Base-by-base conservation (phyloP, 2,329 filamentous ascomycete genomes). In the Fusarium lyarnte region DNA sequence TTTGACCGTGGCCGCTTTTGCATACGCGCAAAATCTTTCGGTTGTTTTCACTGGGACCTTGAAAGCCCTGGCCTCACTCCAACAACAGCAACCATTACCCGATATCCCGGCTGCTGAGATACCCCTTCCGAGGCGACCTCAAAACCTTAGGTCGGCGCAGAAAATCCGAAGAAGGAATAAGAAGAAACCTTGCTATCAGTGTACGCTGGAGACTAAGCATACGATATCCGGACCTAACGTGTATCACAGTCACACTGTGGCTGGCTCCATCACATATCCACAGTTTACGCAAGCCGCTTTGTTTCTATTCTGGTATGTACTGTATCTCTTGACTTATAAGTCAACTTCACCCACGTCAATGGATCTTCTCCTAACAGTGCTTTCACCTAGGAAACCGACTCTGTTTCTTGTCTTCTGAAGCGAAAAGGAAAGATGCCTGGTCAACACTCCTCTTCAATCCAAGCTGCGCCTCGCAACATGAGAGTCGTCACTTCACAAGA, bases 401-500 rank as follows among this genome's bases (percentile, higher is more conserved):
- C 38, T 35, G 42, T 47, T 43, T 49, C 8, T 23, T 33, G 46
- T 49, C 46, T 23, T 23, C 27, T 49, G 27, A 49, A 33, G 16
- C n/a, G 21, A 16, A 58, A 23, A 49, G 55, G 74, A 79, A 81
- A 72, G 41, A 83, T 83, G 81, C 79, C 81, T 66, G 74, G 76
- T 63, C 70, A 79, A 69, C 81, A 81, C 69, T 70, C 80, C 73
- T 81, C 82, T 62, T 81, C 86, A 61, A 82, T 87, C 77, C 82
- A 85, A 71, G 81, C 84, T 52, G 80, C 84, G 46, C 85, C 84
- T 76, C 84, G 85, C 73, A 82, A 79, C 61, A 81, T 85, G 63
- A 82, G 83, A 66, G 76, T 86, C 59, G 78, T 84, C 75, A 85
- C 84, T 47, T 78, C 80, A 2, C 84, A 87, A 63, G 87, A 89